Base-by-base conservation (phyloP, 805 yeast genomes). In the Torulaspora franciscae region DNA sequence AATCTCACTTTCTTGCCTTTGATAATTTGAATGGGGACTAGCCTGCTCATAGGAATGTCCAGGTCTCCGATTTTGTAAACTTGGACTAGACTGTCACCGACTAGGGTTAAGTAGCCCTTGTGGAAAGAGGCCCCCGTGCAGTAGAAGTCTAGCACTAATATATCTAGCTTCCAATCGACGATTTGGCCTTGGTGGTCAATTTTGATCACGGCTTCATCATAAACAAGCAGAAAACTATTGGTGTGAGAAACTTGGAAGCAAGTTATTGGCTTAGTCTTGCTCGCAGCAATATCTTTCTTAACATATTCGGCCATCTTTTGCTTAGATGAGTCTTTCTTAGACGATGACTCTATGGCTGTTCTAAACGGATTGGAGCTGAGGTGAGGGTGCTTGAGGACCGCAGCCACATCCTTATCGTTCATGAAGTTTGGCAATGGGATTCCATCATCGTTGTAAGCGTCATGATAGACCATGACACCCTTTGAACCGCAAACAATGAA, bases 71-170 rank as follows among this genome's bases (percentile, higher is more conserved):
- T 49, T 28, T 79, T 73, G 69, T 89, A 79, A 2, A 87, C 71
- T 57, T 87, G 95, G 7, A 85, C 70, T 37, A 81, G 73, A 51
- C 84, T 88, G 15, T 80, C 80, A 33, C 83, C 79, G 24, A 79
- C 73, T 4, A 83, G 61, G 6, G 80, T 59, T 44, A 81, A 61
- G 53, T 69, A 76, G 10, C 76, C 77, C 29, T 69, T 69, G 37
- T 70, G 68, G 13, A 76, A 62, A 2, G 72, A 66, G 5, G 71
- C 74, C 1, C 61, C 62, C 1, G 64, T 52, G 45, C 75, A 71
- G 45, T 61, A 65, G 47, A 71, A 72, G 45, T 71, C 72, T 46
- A 73, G 60, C 6, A 72, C 72, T 37, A 72, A 52, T 5, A 71
- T 65, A 49, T 68, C 71, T 7, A 57, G 54, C 33, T 64, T 66